A percentile compares a stretch with the other conserved stretches of the same genome.
These are phyloP conservation scores for Podaxis sp. DNA, from an alignment of 768 basidiomycete genomes.

Conservation along the genomic window DNA sequence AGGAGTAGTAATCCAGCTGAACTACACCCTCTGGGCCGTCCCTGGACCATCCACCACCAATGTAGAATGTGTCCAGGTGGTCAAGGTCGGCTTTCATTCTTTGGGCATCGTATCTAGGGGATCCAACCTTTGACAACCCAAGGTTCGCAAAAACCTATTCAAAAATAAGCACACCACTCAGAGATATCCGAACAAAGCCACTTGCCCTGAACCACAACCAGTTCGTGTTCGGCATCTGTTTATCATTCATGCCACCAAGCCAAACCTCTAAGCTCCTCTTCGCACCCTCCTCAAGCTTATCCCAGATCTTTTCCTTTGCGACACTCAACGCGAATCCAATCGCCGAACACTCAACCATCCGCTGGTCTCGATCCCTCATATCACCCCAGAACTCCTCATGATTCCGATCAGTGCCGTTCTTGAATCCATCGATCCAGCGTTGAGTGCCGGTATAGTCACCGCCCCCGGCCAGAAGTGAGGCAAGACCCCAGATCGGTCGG, in stretches of 20 bases:
- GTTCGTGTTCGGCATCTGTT: slow-evolving; percentile 82
- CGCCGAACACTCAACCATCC: slow-evolving; percentile 82
- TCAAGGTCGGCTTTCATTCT: slow-evolving; percentile 74
- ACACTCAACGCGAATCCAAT: slow-evolving; percentile 72
- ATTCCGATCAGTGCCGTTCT: slow-evolving; percentile 64
- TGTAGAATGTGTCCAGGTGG: slow-evolving; percentile 78
- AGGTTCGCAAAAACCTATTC: slow-evolving; percentile 71
- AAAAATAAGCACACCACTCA: neutral
- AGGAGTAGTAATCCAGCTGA: slow-evolving; percentile 80
- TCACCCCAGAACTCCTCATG: slow-evolving; percentile 74
- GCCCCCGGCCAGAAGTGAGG: slow-evolving; percentile 64
- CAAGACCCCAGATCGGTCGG: slow-evolving; percentile 74
- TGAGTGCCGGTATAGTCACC: slow-evolving; percentile 54
- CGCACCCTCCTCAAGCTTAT: slow-evolving; percentile 49
- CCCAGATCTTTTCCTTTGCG: slow-evolving; percentile 63
- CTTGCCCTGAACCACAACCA: slow-evolving; percentile 80
- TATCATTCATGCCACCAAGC: slow-evolving; percentile 77
- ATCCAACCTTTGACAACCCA: slow-evolving; percentile 61
- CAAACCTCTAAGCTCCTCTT: slow-evolving; percentile 62
- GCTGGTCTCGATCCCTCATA: slow-evolving; percentile 72
- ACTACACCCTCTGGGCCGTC: slow-evolving; percentile 76
- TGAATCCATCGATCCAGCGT: slow-evolving; percentile 66
- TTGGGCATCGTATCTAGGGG: slow-evolving; percentile 50
- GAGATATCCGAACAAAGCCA: neutral
- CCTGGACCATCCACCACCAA: slow-evolving; percentile 72